Conservation (phyloP, 495 filamentous ascomycete species). For the Penicillium paxilli region DNA sequence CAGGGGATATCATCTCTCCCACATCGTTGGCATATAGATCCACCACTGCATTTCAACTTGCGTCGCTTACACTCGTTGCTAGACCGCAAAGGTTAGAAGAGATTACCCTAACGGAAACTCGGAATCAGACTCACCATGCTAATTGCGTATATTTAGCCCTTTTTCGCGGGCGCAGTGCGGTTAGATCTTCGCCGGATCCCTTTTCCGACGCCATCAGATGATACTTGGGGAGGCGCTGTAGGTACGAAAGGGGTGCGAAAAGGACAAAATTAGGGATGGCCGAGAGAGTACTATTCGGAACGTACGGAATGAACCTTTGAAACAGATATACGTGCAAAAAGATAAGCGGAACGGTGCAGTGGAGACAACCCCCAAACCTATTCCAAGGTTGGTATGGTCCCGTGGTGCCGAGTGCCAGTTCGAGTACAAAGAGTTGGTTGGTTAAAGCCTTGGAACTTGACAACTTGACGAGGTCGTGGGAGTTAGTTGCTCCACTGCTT, state of each 20-base stretch:
- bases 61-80: slow-evolving; percentile 86
- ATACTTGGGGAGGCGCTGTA: too few species aligned
- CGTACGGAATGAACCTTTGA: neutral
- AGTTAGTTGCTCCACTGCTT: too few species aligned
- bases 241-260: too few species aligned
- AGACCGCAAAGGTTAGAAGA: neutral
- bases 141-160: neutral
- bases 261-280: too few species aligned
- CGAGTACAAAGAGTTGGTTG: too few species aligned
- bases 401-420: neutral
- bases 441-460: neutral
- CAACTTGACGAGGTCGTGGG: too few species aligned
- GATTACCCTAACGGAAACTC: neutral
- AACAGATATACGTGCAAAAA: neutral
- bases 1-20: slow-evolving; percentile 64
- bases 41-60: slow-evolving; percentile 90
- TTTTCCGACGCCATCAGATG: neutral
- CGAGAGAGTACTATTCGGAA: neutral
- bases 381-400: neutral
- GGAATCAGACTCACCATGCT: neutral
- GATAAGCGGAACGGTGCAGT: neutral
- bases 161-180: slow-evolving; percentile 3
- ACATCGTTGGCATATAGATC: slow-evolving; percentile 74
- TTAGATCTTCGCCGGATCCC: neutral
- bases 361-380: neutral